A percentile compares a stretch with the other conserved stretches of the same genome.
phyloP scores from a whole-genome alignment of 1,284 basidiomycete species.

The Chalciporus sp. region DNA sequence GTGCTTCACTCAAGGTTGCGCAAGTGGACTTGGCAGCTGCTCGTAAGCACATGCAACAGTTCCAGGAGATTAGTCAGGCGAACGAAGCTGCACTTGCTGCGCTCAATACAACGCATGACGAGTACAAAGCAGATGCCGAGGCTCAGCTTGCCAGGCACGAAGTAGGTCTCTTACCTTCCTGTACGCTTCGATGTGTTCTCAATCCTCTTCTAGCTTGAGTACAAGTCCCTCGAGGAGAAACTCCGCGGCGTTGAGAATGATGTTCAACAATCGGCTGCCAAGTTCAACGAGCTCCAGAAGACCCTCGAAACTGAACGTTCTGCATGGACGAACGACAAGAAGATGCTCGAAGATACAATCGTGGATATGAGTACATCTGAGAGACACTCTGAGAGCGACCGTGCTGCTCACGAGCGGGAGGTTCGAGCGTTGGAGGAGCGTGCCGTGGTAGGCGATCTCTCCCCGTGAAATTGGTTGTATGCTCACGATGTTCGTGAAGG shows the following conservation, averaged over 20 bases:
- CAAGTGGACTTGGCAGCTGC: conserved; percentile 76
- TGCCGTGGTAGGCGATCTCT: conserved; percentile 53
- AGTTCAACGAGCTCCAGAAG: conserved; percentile 62
- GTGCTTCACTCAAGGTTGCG: conserved; percentile 72
- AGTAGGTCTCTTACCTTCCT: conserved; percentile 42
- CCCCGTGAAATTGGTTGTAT: background rate
- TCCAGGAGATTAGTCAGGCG: conserved; percentile 81
- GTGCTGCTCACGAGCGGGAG: conserved; percentile 63
- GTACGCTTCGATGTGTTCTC: conserved; percentile 1
- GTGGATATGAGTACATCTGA: conserved; percentile 74
- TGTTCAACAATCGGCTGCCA: conserved; percentile 50
- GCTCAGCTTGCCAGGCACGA: conserved; percentile 64
- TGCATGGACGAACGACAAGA: conserved; percentile 79
- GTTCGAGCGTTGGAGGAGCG: conserved; percentile 67
- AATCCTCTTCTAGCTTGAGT: conserved; percentile 57
- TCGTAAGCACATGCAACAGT: conserved; percentile 76
- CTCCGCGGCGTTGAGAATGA: conserved; percentile 61
- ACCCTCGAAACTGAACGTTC: conserved; percentile 66
- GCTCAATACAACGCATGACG: conserved; percentile 74
- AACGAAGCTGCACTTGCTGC: conserved; percentile 77
- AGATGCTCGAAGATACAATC: conserved; percentile 75
- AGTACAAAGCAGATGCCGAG: conserved; percentile 74
- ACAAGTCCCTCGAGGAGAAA: conserved; percentile 64
- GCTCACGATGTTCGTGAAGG: conserved; percentile 38
- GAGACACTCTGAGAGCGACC: conserved; percentile 63